Conservation (phyloP, 352 stramenopile species). For the Stephanocyclus meneghinianus region DNA sequence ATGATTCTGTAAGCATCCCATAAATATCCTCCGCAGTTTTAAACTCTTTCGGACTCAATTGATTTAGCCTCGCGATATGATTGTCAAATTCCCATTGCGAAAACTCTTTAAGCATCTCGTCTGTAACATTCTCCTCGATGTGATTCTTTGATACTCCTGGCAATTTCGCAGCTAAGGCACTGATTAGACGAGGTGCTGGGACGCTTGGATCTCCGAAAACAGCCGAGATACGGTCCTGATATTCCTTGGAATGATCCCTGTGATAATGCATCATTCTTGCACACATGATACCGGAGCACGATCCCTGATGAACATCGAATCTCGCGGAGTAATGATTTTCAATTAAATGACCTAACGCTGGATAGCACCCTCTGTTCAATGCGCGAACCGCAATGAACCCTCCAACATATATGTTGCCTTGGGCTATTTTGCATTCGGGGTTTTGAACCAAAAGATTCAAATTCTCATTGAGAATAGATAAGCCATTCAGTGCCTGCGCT, state of each 20-base stretch:
- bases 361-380: slow-evolving; percentile 36
- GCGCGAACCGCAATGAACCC: slow-evolving; percentile 27
- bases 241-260: neutral
- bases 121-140: slow-evolving; percentile 19
- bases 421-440: slow-evolving; percentile 4
- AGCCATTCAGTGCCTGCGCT: slow-evolving; percentile 4
- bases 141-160: slow-evolving; percentile 38
- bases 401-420: slow-evolving; percentile 27
- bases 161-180: slow-evolving; percentile 13
- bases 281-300: slow-evolving; percentile 32
- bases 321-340: slow-evolving; percentile 45
- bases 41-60: slow-evolving; percentile 37
- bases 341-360: slow-evolving; percentile 34
- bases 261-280: slow-evolving; percentile 39
- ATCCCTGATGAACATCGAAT: slow-evolving; percentile 39
- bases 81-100: slow-evolving; percentile 25
- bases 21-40: slow-evolving; percentile 27
- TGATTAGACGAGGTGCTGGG: slow-evolving; percentile 17
- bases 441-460: slow-evolving; percentile 10
- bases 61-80: slow-evolving; percentile 22
- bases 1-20: slow-evolving; percentile 21
- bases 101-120: slow-evolving; percentile 33
- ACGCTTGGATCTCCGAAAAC: slow-evolving; percentile 6
- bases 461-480: slow-evolving; percentile 14
- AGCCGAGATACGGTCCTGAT: slow-evolving; percentile 27